Evolutionary conservation across 805 yeast genomes (phyloP).

Genomic region (Wickerhamiella australiensis): DNA sequence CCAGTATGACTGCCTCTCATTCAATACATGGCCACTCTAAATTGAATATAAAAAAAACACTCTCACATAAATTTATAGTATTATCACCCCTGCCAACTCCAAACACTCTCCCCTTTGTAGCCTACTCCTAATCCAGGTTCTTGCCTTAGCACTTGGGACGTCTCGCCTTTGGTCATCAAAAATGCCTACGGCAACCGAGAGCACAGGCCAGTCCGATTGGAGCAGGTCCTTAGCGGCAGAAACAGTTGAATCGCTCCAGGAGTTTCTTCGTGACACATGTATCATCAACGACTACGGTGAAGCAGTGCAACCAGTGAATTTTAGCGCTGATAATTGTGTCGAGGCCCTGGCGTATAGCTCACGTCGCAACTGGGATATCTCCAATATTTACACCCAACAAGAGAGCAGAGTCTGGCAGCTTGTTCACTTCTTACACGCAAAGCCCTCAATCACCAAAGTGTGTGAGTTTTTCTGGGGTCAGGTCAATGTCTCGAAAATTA

Average conservation of each 20-base stretch:
- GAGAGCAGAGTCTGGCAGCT: constrained; percentile 2
- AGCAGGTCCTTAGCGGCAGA: neutral
- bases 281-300: neutral
- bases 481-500: neutral
- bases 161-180: neutral
- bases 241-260: neutral
- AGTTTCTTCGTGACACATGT: neutral
- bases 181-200: no score
- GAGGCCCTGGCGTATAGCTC: neutral
- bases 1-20: no score
- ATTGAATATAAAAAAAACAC: no score
- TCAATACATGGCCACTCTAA: no score
- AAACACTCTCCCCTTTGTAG: no score
- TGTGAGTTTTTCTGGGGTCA: neutral
- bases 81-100: no score
- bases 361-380: neutral
- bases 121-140: no score
- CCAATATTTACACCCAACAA: neutral
- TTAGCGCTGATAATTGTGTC: neutral
- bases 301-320: neutral
- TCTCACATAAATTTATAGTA: no score
- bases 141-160: no score
- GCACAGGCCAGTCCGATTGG: neutral
- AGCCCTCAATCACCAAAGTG: neutral
- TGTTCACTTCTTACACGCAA: neutral